Evolutionary conservation across 2,329 filamentous ascomycete species (phyloP).

Genomic region (Ilyonectria robusta): DNA sequence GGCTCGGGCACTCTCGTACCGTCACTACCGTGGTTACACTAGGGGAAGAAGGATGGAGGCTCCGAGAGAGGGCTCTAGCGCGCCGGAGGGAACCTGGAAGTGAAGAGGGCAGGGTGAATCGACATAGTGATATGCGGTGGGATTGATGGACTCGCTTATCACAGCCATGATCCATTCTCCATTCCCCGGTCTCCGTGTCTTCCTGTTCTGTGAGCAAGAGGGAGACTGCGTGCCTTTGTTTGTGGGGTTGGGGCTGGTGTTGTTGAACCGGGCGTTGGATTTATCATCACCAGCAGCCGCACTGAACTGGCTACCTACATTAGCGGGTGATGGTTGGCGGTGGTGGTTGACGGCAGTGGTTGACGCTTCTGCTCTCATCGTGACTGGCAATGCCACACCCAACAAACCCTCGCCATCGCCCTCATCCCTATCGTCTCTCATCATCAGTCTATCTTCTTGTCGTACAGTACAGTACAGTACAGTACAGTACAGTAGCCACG

Average conservation of each 20-base stretch:
- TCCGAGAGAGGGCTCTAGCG: not conserved
- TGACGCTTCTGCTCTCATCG: not conserved
- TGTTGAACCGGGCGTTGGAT: slow-evolving; percentile 10
- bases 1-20: slow-evolving; percentile 13
- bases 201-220: not conserved
- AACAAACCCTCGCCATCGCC: not conserved
- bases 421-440: not conserved
- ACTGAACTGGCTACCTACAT: not conserved
- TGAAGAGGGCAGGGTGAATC: not conserved
- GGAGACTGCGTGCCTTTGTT: not conserved
- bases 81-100: not conserved
- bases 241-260: slow-evolving; percentile 5
- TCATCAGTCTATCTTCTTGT: not conserved
- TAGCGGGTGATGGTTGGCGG: not conserved
- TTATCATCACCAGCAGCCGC: not conserved
- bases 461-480: not conserved
- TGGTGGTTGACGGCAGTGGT: slow-evolving; percentile 4
- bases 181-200: not conserved
- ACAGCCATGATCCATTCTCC: not conserved
- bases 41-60: not conserved
- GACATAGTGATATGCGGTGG: not conserved
- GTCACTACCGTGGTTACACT: slow-evolving; percentile 9
- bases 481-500: not conserved
- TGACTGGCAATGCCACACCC: not conserved
- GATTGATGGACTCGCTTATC: slow-evolving; percentile 8